Base-by-base conservation (phyloP, 2,329 filamentous ascomycete species). In the Cordyceps sp. region DNA sequence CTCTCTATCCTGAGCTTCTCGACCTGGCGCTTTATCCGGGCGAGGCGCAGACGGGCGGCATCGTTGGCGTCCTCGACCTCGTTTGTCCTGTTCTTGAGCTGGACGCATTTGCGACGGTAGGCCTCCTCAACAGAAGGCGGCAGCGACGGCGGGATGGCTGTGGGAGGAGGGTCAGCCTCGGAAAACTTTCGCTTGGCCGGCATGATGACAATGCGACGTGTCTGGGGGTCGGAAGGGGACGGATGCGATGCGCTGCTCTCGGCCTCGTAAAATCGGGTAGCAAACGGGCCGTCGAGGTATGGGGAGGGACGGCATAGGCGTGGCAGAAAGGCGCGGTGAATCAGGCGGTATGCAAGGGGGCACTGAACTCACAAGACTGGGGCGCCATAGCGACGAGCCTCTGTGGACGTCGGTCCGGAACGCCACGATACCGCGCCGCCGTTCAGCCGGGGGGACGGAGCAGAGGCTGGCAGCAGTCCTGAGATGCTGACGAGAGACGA, bases 81-180 rank as follows among this genome's bases (percentile, higher is more conserved):
- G 52, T 77, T 80, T 40, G 90, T 82, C 38, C 90, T 80, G 45
- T 83, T 80, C 59, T 92, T 92, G 16, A 98, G 71, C 45, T 92
- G 81, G 50, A 94, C 84, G 55, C 88, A 96, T 72, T 98, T 96
- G 41, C 83, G 74, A 47, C 90, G 85, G 58, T 96, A 98, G 31
- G 88, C 86, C 52, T 88, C 79, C 57, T 98, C 88, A 39, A 96
- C 85, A 13, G 85, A 93, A 13, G 90, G 88, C 15, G 88, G 84
- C 4, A 79, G 63, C 26, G 71, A 57, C 13, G 73, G 70, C 20
- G 71, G 71, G 33, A 70, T 61, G 38, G 60, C 58, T 53, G 47
- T n/a, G n/a, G n/a, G 43, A 41, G 52, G 35, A 33, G 43, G 39
- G 47, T 61, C 50, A 57, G 53, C 46, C 44, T 53, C 49, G 34